Evolutionary conservation across 306 rosid species (phyloP).

Genomic region (Sicyos baderoa): DNA sequence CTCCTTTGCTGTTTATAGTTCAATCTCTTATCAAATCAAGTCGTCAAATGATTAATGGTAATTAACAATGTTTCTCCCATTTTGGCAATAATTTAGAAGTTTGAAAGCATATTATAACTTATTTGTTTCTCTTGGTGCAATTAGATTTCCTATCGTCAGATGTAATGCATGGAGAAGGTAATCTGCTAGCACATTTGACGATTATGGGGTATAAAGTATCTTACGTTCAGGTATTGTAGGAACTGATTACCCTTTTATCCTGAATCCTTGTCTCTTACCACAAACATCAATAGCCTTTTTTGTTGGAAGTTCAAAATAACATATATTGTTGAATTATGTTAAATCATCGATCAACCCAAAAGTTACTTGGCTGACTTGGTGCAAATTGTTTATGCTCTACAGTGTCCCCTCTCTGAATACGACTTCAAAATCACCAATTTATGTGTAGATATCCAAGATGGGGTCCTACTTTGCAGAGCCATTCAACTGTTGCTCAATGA

Average conservation of each 20-base stretch:
- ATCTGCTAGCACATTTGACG: constrained; percentile 64
- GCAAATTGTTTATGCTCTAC: constrained; percentile 25
- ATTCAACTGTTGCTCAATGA: constrained; percentile 71
- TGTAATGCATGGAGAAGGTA: constrained; percentile 94
- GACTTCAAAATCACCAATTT: constrained; percentile 66
- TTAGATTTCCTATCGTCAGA: constrained; percentile 80
- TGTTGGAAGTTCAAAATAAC: background rate
- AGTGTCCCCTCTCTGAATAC: constrained; percentile 69
- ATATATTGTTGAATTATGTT: no score
- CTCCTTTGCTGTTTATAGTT: constrained; percentile 63
- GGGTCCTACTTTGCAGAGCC: constrained; percentile 73
- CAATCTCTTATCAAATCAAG: constrained; percentile 64
- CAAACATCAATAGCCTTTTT: background rate
- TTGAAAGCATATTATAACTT: constrained; percentile 22
- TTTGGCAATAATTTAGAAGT: constrained; percentile 11
- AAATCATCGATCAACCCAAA: no score
- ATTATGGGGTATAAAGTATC: constrained; percentile 69
- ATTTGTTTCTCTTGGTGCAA: constrained; percentile 29
- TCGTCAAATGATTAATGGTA: constrained; percentile 62
- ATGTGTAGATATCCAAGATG: constrained; percentile 79
- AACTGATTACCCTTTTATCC: background rate
- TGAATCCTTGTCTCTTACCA: background rate
- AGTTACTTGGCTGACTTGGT: constrained; percentile 11
- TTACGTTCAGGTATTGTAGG: constrained; percentile 54
- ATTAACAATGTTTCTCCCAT: constrained; percentile 1